Conservation (phyloP, 2,329 filamentous ascomycete species). For the Alternaria hordeiaustralica region DNA sequence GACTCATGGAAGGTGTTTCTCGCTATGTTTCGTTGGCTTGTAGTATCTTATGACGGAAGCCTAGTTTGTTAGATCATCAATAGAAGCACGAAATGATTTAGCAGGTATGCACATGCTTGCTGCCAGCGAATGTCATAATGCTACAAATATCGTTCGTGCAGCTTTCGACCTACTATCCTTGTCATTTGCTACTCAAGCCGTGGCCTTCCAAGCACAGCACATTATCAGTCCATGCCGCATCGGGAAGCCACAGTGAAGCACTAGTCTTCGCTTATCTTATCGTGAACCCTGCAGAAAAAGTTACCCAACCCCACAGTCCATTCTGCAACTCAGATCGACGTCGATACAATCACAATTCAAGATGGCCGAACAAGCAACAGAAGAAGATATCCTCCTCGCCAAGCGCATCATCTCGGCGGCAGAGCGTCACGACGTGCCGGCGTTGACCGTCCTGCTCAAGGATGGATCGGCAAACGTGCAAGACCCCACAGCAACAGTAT, state of each 20-base stretch:
- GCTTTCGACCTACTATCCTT: background rate
- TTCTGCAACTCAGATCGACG: constrained; percentile 2
- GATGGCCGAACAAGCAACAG: constrained; percentile 44
- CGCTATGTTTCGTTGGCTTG: constrained; percentile 10
- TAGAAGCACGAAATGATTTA: background rate
- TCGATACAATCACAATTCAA: constrained; percentile 13
- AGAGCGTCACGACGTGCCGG: constrained; percentile 43
- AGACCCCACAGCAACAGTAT: constrained; percentile 42
- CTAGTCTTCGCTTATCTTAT: constrained; percentile 19
- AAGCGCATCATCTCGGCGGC: constrained; percentile 47
- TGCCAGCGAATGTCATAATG: too few species aligned
- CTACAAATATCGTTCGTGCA: too few species aligned
- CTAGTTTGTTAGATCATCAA: background rate
- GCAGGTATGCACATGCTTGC: background rate
- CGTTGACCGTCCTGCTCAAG: constrained; percentile 44
- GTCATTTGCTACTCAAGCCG: background rate
- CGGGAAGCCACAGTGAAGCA: constrained; percentile 16
- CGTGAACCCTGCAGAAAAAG: constrained; percentile 14
- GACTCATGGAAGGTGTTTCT: constrained; percentile 5
- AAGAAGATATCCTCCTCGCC: constrained; percentile 46
- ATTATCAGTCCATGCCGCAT: background rate
- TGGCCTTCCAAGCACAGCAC: background rate
- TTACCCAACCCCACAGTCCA: constrained; percentile 14
- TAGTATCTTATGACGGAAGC: constrained; percentile 5
- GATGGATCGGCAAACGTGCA: constrained; percentile 47